Evolutionary conservation across 306 rosid species (phyloP).

Genomic region (Cucurbita argyrosperma): DNA sequence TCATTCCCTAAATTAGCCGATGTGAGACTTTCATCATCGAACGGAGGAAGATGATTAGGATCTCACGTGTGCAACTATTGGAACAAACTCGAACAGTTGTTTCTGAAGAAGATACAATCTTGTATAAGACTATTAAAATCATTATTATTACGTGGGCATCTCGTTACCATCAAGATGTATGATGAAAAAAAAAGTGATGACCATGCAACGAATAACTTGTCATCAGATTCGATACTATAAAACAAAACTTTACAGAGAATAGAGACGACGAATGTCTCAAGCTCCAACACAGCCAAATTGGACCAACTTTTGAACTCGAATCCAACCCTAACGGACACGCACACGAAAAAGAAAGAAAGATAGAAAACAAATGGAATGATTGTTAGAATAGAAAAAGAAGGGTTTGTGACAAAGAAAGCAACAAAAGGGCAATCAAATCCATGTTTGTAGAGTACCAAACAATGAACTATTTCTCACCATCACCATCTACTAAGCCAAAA

Average conservation of each 20-base stretch:
- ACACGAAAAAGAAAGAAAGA: neutral
- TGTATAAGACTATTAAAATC: neutral
- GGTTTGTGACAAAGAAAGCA: conserved; percentile 16
- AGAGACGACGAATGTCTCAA: neutral
- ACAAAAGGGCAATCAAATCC: conserved; percentile 61
- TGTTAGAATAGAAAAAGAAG: neutral
- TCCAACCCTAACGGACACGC: neutral
- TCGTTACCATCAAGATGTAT: neutral
- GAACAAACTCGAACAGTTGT: too few relatives aligned
- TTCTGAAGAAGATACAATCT: too few relatives aligned
- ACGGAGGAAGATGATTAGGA: too few relatives aligned
- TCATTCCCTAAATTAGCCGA: too few relatives aligned
- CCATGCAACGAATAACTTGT: neutral
- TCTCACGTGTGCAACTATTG: too few relatives aligned
- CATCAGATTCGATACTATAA: neutral
- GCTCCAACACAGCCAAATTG: neutral
- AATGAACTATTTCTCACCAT: conserved; percentile 19
- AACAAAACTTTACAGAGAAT: neutral
- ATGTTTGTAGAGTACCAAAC: conserved; percentile 38
- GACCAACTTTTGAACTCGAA: neutral
- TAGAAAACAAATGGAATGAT: conserved; percentile 9
- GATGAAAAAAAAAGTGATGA: neutral
- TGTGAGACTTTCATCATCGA: too few relatives aligned
- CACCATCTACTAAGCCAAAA: conserved; percentile 18
- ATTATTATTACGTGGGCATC: neutral